phyloP scores from a whole-genome alignment of 768 basidiomycete genomes.

The Mycena kentingensis region DNA sequence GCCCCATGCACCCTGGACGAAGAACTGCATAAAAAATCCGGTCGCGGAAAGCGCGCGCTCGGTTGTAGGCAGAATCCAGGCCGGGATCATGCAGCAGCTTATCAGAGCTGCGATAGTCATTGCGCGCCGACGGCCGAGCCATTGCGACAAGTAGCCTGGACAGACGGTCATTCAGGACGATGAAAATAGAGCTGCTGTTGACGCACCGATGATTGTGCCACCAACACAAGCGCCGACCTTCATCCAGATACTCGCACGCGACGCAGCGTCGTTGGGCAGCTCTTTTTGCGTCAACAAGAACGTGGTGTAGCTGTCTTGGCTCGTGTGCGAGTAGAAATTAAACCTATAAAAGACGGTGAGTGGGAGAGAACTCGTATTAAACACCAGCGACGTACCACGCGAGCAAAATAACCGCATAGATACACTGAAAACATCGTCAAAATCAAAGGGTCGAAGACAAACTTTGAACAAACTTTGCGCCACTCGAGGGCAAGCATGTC shows the following conservation, averaged over 20 bases:
- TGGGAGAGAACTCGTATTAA: background rate
- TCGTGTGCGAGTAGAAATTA: constrained; percentile 38
- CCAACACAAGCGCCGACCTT: constrained; percentile 6
- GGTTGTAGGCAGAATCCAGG: constrained; percentile 79
- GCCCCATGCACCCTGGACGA: constrained; percentile 91
- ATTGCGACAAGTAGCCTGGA: constrained; percentile 25
- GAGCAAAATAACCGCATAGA: constrained; percentile 65
- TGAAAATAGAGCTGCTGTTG: too few relatives aligned
- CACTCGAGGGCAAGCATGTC: constrained; percentile 61
- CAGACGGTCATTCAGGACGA: too few relatives aligned
- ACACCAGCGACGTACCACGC: constrained; percentile 55
- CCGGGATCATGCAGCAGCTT: constrained; percentile 65
- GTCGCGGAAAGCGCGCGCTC: constrained; percentile 77
- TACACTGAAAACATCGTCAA: too few relatives aligned
- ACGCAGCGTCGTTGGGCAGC: background rate
- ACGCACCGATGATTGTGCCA: constrained; percentile 24
- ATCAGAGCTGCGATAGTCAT: constrained; percentile 37
- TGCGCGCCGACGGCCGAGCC: constrained; percentile 27
- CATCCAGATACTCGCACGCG: background rate
- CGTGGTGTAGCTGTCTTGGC: constrained; percentile 31
- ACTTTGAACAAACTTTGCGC: too few relatives aligned
- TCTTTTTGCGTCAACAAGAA: constrained; percentile 3
- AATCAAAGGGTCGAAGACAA: too few relatives aligned
- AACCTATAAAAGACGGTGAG: background rate
- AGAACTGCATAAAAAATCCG: constrained; percentile 85